Conservation (phyloP, 371 early-diverging fungal genomes). For the Globomyces sp. region DNA sequence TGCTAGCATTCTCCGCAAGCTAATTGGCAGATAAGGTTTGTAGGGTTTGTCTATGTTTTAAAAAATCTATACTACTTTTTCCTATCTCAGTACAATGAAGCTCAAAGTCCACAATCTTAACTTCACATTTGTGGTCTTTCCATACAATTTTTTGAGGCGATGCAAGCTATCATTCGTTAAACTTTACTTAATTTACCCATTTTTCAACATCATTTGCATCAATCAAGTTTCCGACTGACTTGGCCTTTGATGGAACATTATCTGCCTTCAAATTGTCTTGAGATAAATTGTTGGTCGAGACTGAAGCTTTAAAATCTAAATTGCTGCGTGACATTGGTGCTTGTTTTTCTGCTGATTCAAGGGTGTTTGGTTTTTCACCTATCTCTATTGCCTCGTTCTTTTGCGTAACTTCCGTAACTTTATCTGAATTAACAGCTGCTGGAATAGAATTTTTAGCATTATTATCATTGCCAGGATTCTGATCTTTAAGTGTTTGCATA, state of each 20-base stretch:
- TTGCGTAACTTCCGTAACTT: too few relatives aligned
- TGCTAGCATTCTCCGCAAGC: conserved; percentile 37
- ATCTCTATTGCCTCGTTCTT: too few relatives aligned
- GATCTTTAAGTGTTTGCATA: conserved; percentile 17
- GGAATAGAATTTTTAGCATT: too few relatives aligned
- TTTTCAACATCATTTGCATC: conserved; percentile 1
- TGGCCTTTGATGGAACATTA: neutral
- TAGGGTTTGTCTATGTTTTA: conserved; percentile 26
- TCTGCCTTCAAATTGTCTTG: neutral
- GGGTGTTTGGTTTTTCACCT: neutral
- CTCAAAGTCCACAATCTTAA: conserved; percentile 34
- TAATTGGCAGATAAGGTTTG: conserved; percentile 40
- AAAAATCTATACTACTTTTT: conserved; percentile 29
- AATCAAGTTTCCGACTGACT: neutral
- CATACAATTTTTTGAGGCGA: conserved; percentile 17
- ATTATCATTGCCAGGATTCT: too few relatives aligned
- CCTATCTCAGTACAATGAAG: conserved; percentile 37
- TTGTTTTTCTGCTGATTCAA: neutral
- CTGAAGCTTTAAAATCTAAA: neutral
- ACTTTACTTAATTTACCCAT: neutral
- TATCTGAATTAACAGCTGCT: too few relatives aligned
- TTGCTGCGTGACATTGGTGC: neutral
- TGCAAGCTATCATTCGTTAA: neutral
- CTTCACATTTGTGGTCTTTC: conserved; percentile 39
- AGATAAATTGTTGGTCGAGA: neutral